phyloP scores from a whole-genome alignment of 106 monocot genomes.

The Dendrobium officinale region DNA sequence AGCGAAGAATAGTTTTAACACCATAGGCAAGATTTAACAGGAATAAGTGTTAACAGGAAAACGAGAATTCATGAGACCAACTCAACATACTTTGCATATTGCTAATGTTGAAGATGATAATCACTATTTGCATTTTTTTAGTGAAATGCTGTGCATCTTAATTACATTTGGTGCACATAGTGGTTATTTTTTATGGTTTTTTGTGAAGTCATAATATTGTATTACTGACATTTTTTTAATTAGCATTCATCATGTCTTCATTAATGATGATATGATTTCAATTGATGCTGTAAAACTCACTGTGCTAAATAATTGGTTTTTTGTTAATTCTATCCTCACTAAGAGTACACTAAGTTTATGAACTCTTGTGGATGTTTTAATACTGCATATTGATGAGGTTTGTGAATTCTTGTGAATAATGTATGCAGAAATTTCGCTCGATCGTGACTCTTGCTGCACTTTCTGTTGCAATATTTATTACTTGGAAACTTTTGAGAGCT shows the following conservation, averaged over 20 bases:
- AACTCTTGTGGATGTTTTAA: background rate
- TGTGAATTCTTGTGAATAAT: background rate
- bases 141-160: too few relatives aligned
- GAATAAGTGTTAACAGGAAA: too few relatives aligned
- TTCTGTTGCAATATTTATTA: slow-evolving; percentile 34
- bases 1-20: too few relatives aligned
- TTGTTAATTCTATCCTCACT: background rate
- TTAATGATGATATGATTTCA: background rate
- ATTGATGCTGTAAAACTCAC: background rate
- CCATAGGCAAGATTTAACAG: too few relatives aligned
- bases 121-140: too few relatives aligned
- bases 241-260: background rate
- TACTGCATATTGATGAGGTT: background rate
- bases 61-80: too few relatives aligned
- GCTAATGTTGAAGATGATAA: too few relatives aligned
- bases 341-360: background rate
- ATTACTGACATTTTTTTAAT: background rate
- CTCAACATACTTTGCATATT: too few relatives aligned
- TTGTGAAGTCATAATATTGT: background rate
- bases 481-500: slow-evolving; percentile 61
- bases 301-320: background rate
- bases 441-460: slow-evolving; percentile 45
- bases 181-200: background rate
- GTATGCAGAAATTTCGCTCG: slow-evolving; percentile 42
- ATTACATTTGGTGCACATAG: too few relatives aligned